Base-by-base conservation (phyloP, 2,329 filamentous ascomycete genomes). In the Teratosphaeria viscida region DNA sequence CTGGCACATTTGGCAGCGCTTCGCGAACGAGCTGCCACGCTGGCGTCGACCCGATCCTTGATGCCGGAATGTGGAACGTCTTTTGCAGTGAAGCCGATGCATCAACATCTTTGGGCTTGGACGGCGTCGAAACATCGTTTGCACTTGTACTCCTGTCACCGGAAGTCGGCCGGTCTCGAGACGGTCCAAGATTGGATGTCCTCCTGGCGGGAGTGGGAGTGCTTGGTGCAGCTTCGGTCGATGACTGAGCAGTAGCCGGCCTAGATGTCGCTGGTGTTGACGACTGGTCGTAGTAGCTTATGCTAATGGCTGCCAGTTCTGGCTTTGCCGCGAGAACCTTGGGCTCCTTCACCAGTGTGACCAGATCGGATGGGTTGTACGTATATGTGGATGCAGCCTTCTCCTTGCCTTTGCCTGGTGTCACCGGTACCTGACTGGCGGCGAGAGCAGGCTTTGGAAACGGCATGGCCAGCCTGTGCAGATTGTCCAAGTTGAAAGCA, bases 341-440 rank as follows among this genome's bases (percentile, higher is more conserved):
- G 23, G 75, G 65, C 54, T 74, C 81, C 59, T 86, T 86, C 57
- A 87, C 85, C 59, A 97, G 78, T 12, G 87, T 83, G 37, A 88
- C 84, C 58, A 99, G 77, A 73, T 99, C 90, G 65, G 92, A 92
- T n/a, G 89, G 88, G 73, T 89, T 86, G 73, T 88, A 82, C 35
- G 81, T 78, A 5, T 80, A 79, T 26, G 82, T 77, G 71, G 57
- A 70, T 27, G 74, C 69, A 2, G 77, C 72, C 73, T 88, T 92
- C 12, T 95, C 90, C 73, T 92, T 95, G 55, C 82, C 85, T 75
- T 95, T 95, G 58, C 75, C 75, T 26, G 77, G 72, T n/a, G 84
- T 82, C 6, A 37, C 34, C 27, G 39, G 55, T 16, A 37, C n/a
- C 26, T 27, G 26, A 23, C 55, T 37, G 12, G 78, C 79, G 5